Percentiles rank a stretch among this genome's conserved stretches.
Evolutionary conservation across 164 flowering plant genomes (phyloP).

Genomic region (Taxillus chinensis): DNA sequence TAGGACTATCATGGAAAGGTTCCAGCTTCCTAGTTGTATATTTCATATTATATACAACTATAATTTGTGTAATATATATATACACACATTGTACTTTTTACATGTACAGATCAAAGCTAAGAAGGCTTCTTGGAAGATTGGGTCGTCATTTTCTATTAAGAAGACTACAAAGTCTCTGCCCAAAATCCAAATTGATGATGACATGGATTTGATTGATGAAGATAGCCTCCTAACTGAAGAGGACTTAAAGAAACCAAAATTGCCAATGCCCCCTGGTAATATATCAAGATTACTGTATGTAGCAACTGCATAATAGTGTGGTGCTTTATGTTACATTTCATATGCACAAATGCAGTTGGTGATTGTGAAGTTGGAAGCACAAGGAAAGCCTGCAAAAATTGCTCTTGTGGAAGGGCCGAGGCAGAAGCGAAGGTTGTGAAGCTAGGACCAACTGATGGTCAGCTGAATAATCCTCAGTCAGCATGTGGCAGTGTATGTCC

Average conservation of each 20-base stretch:
- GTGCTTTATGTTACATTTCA: constrained; percentile 3
- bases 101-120: constrained; percentile 45
- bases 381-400: constrained; percentile 95
- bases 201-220: constrained; percentile 86
- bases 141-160: constrained; percentile 81
- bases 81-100: not conserved
- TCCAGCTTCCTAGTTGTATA: no score
- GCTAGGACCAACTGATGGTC: constrained; percentile 65
- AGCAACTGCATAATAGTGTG: not conserved
- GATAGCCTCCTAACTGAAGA: constrained; percentile 88
- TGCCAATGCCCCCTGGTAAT: constrained; percentile 59
- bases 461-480: constrained; percentile 76
- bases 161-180: constrained; percentile 40
- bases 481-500: constrained; percentile 90
- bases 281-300: not conserved
- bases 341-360: constrained; percentile 32
- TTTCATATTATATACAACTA: no score
- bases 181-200: constrained; percentile 65
- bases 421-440: constrained; percentile 63
- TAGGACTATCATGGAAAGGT: no score
- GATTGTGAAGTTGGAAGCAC: constrained; percentile 93
- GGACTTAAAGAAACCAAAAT: constrained; percentile 79
- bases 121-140: constrained; percentile 86
- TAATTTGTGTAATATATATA: no score
- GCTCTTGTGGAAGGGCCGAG: constrained; percentile 92